phyloP scores from a whole-genome alignment of 371 early-diverging fungal genomes.

The Massospora cicadina region DNA sequence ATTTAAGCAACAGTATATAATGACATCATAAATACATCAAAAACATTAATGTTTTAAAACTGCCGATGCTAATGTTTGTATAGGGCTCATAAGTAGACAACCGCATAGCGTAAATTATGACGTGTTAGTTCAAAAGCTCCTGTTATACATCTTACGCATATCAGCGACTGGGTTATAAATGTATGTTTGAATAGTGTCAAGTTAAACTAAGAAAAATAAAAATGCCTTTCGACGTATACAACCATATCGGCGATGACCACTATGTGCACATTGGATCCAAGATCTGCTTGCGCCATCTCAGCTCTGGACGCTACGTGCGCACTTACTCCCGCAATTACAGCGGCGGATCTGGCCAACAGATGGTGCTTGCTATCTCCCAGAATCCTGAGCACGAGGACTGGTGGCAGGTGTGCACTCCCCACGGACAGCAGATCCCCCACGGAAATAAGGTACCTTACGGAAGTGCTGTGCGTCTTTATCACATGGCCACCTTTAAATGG shows the following conservation, averaged over 20 bases:
- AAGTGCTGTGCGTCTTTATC: slow-evolving; percentile 6
- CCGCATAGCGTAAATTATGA: no score
- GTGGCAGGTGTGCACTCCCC: slow-evolving; percentile 9
- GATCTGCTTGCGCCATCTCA: slow-evolving; percentile 10
- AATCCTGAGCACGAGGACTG: slow-evolving; percentile 11
- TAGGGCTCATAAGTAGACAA: no score
- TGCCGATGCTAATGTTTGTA: no score
- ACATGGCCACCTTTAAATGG: slow-evolving; percentile 12
- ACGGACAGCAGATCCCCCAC: slow-evolving; percentile 1
- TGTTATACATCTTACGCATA: no score
- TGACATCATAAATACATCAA: no score
- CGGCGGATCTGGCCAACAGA: slow-evolving; percentile 11
- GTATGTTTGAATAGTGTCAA: no score
- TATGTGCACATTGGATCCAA: slow-evolving; percentile 11
- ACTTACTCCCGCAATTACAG: slow-evolving; percentile 1
- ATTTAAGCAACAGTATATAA: no score
- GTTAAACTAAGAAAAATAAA: slow-evolving; percentile 1
- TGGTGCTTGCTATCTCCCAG: slow-evolving; percentile 5
- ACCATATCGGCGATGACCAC: slow-evolving; percentile 11
- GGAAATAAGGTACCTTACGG: slow-evolving; percentile 6
- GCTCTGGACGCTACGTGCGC: slow-evolving; percentile 2
- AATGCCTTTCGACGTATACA: slow-evolving; percentile 10
- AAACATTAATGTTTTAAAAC: no score
- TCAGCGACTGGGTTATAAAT: no score
- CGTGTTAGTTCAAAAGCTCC: no score